Percentiles rank a stretch among this genome's conserved stretches.
These are phyloP conservation scores for Plasmodium billcollinsi DNA, from an alignment of 169 alveolate genomes.

Conservation along the genomic window DNA sequence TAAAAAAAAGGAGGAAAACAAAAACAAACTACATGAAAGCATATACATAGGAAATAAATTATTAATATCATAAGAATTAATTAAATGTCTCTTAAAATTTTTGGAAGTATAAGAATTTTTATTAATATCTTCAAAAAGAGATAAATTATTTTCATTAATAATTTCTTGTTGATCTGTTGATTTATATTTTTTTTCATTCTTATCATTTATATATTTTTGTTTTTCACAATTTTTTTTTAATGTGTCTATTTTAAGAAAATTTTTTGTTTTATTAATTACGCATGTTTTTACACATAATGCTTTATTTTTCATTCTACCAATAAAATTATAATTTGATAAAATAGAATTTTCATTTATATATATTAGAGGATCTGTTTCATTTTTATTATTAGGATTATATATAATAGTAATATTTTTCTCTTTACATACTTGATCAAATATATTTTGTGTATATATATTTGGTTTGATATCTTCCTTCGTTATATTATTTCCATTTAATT, in stretches of 20 bases:
- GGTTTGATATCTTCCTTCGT: conserved; percentile 9
- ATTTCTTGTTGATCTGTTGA: not conserved
- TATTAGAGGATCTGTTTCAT: conserved; percentile 62
- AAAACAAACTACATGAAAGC: conserved; percentile 75
- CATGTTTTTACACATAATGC: conserved; percentile 9
- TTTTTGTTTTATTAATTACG: not conserved
- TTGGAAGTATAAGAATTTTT: not conserved
- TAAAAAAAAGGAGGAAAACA: conserved; percentile 69
- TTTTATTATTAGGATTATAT: conserved; percentile 42
- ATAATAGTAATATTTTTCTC: conserved; percentile 42
- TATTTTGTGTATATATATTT: conserved; percentile 59
- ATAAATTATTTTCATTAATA: not conserved
- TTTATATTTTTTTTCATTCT: not conserved
- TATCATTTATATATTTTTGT: not conserved
- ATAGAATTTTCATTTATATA: conserved; percentile 60
- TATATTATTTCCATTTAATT: not conserved
- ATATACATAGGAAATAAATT: conserved; percentile 69
- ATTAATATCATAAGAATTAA: conserved; percentile 62
- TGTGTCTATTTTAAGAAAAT: not conserved
- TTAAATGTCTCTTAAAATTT: conserved; percentile 14
- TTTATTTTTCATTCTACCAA: conserved; percentile 30
- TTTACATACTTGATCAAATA: conserved; percentile 59
- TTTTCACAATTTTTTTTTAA: conserved; percentile 2
- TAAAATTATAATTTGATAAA: conserved; percentile 16
- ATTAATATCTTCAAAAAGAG: conserved; percentile 5